phyloP scores from a whole-genome alignment of 2,329 filamentous ascomycete species.

The Aspergillus sp. region DNA sequence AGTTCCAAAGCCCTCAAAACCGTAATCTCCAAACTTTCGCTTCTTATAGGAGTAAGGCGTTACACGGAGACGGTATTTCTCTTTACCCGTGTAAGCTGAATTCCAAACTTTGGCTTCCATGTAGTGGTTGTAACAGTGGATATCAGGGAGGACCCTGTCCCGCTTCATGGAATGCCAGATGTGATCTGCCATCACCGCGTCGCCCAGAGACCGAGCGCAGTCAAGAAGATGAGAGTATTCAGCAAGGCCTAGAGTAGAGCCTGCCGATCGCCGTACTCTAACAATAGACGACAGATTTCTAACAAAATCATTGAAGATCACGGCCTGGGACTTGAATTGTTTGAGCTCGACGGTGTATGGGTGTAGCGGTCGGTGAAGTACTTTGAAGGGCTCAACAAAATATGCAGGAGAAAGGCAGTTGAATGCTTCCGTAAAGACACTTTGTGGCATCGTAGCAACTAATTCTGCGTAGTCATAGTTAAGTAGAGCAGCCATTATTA shows the following conservation, averaged over 20 bases:
- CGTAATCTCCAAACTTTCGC: slow-evolving; percentile 21
- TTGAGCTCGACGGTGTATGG: slow-evolving; percentile 45
- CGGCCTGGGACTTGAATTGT: slow-evolving; percentile 38
- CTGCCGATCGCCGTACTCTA: slow-evolving; percentile 35
- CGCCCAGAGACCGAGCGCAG: slow-evolving; percentile 51
- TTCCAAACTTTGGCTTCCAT: slow-evolving; percentile 54
- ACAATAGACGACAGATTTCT: slow-evolving; percentile 40
- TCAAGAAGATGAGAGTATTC: slow-evolving; percentile 57
- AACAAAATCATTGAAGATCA: slow-evolving; percentile 42
- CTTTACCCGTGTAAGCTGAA: slow-evolving; percentile 37
- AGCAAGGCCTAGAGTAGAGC: slow-evolving; percentile 40
- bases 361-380: slow-evolving; percentile 53
- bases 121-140: slow-evolving; percentile 56
- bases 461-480: slow-evolving; percentile 30
- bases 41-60: slow-evolving; percentile 32
- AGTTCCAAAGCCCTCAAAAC: slow-evolving; percentile 34
- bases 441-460: slow-evolving; percentile 48
- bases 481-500: slow-evolving; percentile 37
- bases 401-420: slow-evolving; percentile 60
- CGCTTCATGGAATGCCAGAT: slow-evolving; percentile 50
- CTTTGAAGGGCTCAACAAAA: slow-evolving; percentile 49
- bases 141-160: slow-evolving; percentile 44
- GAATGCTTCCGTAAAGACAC: slow-evolving; percentile 64
- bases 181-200: slow-evolving; percentile 42
- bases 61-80: slow-evolving; percentile 42